These are phyloP conservation scores for Diaporthe nobilis DNA, from an alignment of 2,329 filamentous ascomycete species.

Conservation along the genomic window DNA sequence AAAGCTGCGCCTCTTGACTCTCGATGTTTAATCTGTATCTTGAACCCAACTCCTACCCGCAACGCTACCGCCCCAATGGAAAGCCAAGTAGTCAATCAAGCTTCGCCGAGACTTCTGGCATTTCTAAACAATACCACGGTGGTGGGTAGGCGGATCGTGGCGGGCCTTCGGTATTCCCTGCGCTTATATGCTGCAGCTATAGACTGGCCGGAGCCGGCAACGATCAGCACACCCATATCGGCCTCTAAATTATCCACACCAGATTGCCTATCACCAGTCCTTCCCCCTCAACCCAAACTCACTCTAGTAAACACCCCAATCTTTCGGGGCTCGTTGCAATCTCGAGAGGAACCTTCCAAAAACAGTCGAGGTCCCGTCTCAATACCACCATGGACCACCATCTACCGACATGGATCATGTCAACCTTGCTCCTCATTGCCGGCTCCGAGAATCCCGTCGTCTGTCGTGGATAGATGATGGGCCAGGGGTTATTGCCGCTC, in stretches of 20 bases:
- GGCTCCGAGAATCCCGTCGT: slow-evolving; percentile 23
- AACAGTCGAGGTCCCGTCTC: slow-evolving; percentile 28
- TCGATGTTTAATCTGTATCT: slow-evolving; percentile 9
- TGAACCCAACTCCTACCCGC: neutral
- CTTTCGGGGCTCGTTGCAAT: slow-evolving; percentile 6
- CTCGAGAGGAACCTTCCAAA: slow-evolving; percentile 15
- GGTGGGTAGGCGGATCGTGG: neutral
- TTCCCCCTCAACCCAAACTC: neutral
- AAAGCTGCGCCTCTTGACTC: neutral
- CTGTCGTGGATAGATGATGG: slow-evolving; percentile 20
- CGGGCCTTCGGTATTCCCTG: neutral
- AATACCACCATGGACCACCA: slow-evolving; percentile 14
- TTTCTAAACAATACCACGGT: slow-evolving; percentile 5
- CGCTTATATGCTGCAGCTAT: slow-evolving; percentile 10
- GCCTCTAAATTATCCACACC: slow-evolving; percentile 25
- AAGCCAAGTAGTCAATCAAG: neutral
- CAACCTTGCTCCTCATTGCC: slow-evolving; percentile 11
- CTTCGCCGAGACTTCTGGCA: slow-evolving; percentile 32
- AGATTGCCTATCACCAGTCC: slow-evolving; percentile 27
- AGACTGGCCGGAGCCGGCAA: slow-evolving; percentile 3
- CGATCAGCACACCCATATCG: slow-evolving; percentile 27
- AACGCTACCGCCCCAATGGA: neutral
- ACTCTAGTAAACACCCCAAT: slow-evolving; percentile 18
- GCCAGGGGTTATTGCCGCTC: neutral
- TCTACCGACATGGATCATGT: slow-evolving; percentile 5